Percentiles rank a stretch among this genome's conserved stretches.
phyloP scores from a whole-genome alignment of 2,329 filamentous ascomycete genomes.

The Alternaria novae-zelandiae region DNA sequence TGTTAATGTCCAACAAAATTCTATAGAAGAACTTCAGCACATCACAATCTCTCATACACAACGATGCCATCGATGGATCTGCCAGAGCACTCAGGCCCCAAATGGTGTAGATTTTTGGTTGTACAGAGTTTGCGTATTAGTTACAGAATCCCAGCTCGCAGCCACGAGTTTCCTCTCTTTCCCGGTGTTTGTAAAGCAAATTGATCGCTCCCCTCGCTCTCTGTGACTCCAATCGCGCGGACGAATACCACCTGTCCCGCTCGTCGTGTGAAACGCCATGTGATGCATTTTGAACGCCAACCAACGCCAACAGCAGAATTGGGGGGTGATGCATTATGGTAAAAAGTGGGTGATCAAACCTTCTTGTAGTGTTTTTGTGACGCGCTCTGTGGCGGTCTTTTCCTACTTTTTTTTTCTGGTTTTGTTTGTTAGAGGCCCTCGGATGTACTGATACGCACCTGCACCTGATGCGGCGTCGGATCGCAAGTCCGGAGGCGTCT shows the following conservation, averaged over 20 bases:
- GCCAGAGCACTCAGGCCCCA: constrained; percentile 16
- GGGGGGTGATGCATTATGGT: constrained; percentile 2
- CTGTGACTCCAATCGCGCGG: constrained; percentile 3
- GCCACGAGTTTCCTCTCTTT: neutral
- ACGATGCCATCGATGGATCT: neutral
- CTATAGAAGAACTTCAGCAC: neutral
- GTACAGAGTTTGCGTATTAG: constrained; percentile 25
- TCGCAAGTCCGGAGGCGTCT: constrained; percentile 9
- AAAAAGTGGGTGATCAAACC: constrained; percentile 14
- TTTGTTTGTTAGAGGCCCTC: constrained; percentile 28
- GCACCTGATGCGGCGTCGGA: constrained; percentile 19
- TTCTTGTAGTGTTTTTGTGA: constrained; percentile 18
- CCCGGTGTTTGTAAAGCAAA: constrained; percentile 2
- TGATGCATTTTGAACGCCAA: constrained; percentile 15
- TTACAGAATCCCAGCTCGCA: constrained; percentile 17
- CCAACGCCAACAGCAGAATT: constrained; percentile 9
- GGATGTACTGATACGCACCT: constrained; percentile 24
- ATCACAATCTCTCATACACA: neutral
- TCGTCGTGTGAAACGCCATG: constrained; percentile 6
- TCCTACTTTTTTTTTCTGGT: constrained; percentile 33
- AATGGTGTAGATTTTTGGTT: constrained; percentile 30
- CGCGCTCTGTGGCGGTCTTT: constrained; percentile 19
- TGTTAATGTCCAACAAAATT: neutral
- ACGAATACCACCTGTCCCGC: constrained; percentile 4
- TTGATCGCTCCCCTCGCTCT: neutral